Base-by-base conservation (phyloP, 1,284 basidiomycete species). In the Fomes fomentarius region DNA sequence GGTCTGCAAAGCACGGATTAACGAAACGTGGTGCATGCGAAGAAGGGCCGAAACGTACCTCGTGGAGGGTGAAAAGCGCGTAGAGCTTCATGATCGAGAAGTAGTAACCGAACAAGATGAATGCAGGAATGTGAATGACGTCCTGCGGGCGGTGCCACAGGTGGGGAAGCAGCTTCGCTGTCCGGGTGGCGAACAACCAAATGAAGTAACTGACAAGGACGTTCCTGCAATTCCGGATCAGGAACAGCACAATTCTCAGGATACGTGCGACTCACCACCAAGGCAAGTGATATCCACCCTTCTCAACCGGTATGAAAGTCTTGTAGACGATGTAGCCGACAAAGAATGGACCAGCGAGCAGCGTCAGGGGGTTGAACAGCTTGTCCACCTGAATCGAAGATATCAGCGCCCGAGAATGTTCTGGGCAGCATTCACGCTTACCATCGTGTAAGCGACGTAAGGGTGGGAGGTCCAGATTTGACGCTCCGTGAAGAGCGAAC, bases 391-490 rank as follows among this genome's bases (percentile, higher is more conserved):
- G 35, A 37, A 43, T 34, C 42, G 35, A 22, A 21, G 28, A 45
- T 43, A 34, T 56, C 34, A 59, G 54, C 47, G 39, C 35, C 26
- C 9, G 30, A 21, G n/a, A 34, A 46, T 21, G 31, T 24, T 21
- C 31, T 30, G 17, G 30, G 26, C 45, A 14, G 28, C n/a, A 28
- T 26, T 34, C 41, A 40, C 12, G 67, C 76, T 47, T 54, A 88
- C 87, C 93, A 95, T 96, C 17, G 91, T 94, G 74, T 92, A 95
- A 2, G 91, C 89, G 41, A 94, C 91, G 69, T 94, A 96, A 38
- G 93, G 93, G 75, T 95, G 92, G 47, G 83, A 73, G 0, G 90
- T 92, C 93, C 93, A 96, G 52, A 96, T 81, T 69, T 93, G 73
- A 48, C 93, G 74, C 69, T 96, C 93, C 75, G 83, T 95, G 71